Evolutionary conservation across 176 grass and related monocot species (phyloP), one percentile per base, ranked within the genome.

Genomic region (Ensete ventricosum): DNA sequence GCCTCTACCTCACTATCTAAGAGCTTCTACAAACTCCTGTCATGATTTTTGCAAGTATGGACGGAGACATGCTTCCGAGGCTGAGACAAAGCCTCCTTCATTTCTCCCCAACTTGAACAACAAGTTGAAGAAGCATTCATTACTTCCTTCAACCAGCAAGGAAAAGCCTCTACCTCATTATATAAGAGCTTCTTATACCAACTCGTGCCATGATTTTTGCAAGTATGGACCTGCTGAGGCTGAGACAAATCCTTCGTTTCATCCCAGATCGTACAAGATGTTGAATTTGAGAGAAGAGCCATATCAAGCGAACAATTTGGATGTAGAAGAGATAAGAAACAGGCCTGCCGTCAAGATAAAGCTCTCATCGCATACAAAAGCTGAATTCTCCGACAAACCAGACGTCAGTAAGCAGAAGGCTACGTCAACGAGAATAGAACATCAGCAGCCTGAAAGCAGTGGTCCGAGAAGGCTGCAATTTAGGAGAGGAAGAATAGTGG

Each of bases 201-300:
- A 85, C 22, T 98, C 94, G 6, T 98, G 94, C 82, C 94, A 98
- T 83, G 90, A 98, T 83, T 85, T 93, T 52, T 98, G 94, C 67
- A 98, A 98, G 79, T 82, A 90, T 76, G 94, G 94, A 79, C 86
- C 27, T 22, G 20, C n/a, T 72, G 69, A 72, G 23, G 14, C 9
- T 11, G 80, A 76, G 74, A 14, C 50, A 0, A 82, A 65, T 9
- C 22, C 80, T 76, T 73, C 57, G 53, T 63, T 73, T 53, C 57
- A 20, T 29, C 50, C 4, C 9, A 73, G 59, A 80, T 52, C 10
- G 13, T 14, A 58, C 19, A 52, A 67, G 4, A 60, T 62, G 23
- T 71, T 13, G 17, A 60, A 17, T 62, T 54, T 11, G 13, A 7
- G 54, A 24, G 49, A 49, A 51, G 43, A 55, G 16, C 21, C 77